Percentiles rank a stretch among this genome's conserved stretches.
These are phyloP conservation scores for Trifolium subterraneum DNA, from an alignment of 306 rosid species.

Conservation along the genomic window DNA sequence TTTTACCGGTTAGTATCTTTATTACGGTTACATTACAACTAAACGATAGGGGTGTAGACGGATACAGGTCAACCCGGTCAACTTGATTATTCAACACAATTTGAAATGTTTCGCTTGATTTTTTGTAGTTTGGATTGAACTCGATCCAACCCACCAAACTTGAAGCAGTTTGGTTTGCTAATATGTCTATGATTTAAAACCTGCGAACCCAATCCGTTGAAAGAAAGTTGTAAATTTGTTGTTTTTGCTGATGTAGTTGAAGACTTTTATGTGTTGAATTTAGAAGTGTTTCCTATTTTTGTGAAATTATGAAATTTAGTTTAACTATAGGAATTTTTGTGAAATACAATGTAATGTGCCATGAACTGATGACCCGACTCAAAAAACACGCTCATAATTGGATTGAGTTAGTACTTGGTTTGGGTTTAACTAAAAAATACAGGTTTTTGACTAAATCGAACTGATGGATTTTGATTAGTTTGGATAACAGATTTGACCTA, in stretches of 20 bases:
- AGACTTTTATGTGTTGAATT: not conserved
- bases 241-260: not conserved
- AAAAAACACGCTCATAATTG: not conserved
- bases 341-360: not conserved
- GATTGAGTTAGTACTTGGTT: not conserved
- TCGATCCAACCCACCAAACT: not conserved
- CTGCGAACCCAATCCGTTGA: not conserved
- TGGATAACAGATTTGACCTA: not conserved
- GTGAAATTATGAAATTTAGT: not conserved
- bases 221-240: not conserved
- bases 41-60: not conserved
- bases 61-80: not conserved
- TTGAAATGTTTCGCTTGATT: not conserved
- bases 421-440: not conserved
- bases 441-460: not conserved
- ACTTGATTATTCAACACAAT: not conserved
- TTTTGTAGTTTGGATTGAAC: not conserved
- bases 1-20: constrained; percentile 56
- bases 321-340: not conserved
- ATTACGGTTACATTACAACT: not conserved
- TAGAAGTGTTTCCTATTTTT: not conserved
- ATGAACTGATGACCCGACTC: not conserved
- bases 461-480: not conserved
- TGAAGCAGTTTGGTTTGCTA: not conserved
- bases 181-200: not conserved